Base-by-base conservation (phyloP, 106 monocot species). In the Triglochin maritima region DNA sequence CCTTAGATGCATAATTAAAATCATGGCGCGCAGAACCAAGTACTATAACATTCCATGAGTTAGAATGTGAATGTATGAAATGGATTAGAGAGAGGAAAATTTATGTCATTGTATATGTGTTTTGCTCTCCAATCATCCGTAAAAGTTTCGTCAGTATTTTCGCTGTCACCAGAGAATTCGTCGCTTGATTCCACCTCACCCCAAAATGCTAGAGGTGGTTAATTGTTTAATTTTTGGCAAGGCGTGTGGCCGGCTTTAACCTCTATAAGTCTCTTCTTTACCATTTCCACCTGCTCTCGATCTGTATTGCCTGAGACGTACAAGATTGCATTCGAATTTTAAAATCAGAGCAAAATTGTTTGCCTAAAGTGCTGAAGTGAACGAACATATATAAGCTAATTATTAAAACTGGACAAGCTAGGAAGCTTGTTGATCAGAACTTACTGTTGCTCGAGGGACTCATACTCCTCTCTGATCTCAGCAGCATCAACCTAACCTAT, bases 81-180 rank as follows among this genome's bases (percentile, higher is more conserved):
- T n/a, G n/a, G n/a, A n/a, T n/a, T n/a, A n/a, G n/a, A n/a, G n/a
- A n/a, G n/a, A n/a, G n/a, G n/a, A n/a, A n/a, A n/a, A n/a, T n/a
- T n/a, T n/a, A n/a, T n/a, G n/a, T n/a, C n/a, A n/a, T n/a, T n/a
- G n/a, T n/a, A n/a, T n/a, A n/a, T n/a, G 62, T 85, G 89, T 68
- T 94, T 78, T 6, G 89, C 94, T 77, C 94, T 84, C 94, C 94
- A 94, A 58, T 94, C 86, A 6, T 89, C 86, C 8, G 82, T 64
- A 75, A 89, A 87, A 66, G 69, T 75, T 42, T 75, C 79, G 17
- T 82, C 87, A 15, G 57, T 82, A 42, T 82, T 77, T 44, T 72
- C 80, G 6, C 68, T 65, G 14, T 79, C 79, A 49, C 78, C 76
- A 4, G 94, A 89, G 42, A 82, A 80, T 44, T 84, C 82, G 51